Evolutionary conservation across 257 asterid genomes (phyloP).

Genomic region (Solanum sejunctum): DNA sequence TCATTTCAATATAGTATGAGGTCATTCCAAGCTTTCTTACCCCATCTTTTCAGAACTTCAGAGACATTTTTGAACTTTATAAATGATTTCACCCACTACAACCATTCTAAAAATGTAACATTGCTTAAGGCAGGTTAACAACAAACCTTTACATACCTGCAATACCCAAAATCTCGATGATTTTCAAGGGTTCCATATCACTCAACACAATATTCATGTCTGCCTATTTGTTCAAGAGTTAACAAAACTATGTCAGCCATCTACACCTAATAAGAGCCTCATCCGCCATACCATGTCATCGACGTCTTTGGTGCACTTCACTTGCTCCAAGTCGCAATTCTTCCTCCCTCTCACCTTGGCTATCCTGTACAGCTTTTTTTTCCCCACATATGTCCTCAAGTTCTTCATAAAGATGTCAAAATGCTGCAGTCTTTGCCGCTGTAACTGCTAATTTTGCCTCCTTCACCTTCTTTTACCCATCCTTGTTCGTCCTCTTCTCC

Average conservation of each 20-base stretch:
- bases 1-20: background rate
- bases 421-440: background rate
- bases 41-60: background rate
- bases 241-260: background rate
- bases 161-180: background rate
- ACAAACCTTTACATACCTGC: background rate
- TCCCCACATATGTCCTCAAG: background rate
- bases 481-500: background rate
- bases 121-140: background rate
- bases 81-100: background rate
- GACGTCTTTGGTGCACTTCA: background rate
- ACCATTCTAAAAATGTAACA: background rate
- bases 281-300: background rate
- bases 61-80: background rate
- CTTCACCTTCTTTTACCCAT: background rate
- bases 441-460: background rate
- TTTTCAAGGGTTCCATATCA: background rate
- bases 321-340: background rate
- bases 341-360: background rate
- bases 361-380: background rate
- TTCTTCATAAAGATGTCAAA: background rate
- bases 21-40: background rate
- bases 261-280: background rate
- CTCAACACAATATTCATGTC: background rate
- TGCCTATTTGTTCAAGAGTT: background rate